A percentile compares a stretch with the other conserved stretches of the same genome.
Conservation (phyloP, 257 asterid genomes). For the Solanum okadae region DNA sequence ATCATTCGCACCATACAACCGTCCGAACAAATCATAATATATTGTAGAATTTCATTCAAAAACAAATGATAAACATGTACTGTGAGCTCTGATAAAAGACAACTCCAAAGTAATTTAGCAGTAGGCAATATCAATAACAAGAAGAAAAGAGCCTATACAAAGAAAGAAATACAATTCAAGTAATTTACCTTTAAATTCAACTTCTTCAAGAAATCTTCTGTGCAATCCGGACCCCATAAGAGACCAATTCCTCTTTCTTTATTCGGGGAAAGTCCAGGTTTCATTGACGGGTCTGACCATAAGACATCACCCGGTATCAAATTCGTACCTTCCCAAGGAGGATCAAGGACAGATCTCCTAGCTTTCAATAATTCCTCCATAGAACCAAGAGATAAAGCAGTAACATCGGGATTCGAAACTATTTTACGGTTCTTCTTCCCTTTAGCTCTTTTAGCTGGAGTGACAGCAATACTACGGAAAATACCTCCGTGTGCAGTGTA, state of each 20-base stretch:
- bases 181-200: slow-evolving; percentile 50
- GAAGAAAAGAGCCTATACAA: background rate
- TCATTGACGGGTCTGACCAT: slow-evolving; percentile 96
- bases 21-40: background rate
- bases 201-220: slow-evolving; percentile 80
- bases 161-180: slow-evolving; percentile 1
- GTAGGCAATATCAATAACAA: background rate
- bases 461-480: slow-evolving; percentile 58
- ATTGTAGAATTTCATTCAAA: background rate
- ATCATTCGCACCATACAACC: background rate
- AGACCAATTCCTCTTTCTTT: slow-evolving; percentile 94
- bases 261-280: slow-evolving; percentile 81
- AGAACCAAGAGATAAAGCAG: slow-evolving; percentile 62
- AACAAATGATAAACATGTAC: background rate
- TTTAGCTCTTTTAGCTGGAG: slow-evolving; percentile 75
- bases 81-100: background rate
- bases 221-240: slow-evolving; percentile 94
- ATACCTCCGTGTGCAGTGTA: slow-evolving; percentile 98
- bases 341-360: slow-evolving; percentile 95
- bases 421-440: slow-evolving; percentile 71
- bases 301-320: slow-evolving; percentile 95
- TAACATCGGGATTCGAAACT: slow-evolving; percentile 36
- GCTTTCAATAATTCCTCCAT: slow-evolving; percentile 87
- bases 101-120: background rate
- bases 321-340: slow-evolving; percentile 96